A percentile compares a stretch with the other conserved stretches of the same genome.
phyloP scores from a whole-genome alignment of 2,329 filamentous ascomycete genomes.

The Fusarium poae region DNA sequence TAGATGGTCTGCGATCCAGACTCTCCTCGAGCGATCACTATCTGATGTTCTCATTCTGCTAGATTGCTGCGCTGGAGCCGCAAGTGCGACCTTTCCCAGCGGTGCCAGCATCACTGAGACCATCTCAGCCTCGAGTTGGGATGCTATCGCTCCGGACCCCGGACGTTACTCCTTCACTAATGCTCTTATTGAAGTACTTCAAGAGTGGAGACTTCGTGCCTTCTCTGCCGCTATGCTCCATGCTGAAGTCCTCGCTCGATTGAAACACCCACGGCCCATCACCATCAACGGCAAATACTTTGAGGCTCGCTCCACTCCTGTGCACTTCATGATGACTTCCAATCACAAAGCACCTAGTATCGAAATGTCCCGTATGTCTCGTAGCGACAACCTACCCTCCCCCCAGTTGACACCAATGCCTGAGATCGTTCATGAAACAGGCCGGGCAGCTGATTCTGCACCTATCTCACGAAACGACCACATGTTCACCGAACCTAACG shows the following conservation, averaged over 20 bases:
- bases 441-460: conserved; percentile 47
- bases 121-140: conserved; percentile 73
- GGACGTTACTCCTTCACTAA: conserved; percentile 72
- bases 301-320: conserved; percentile 69
- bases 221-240: conserved; percentile 73
- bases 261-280: conserved; percentile 71
- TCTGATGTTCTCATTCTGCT: conserved; percentile 70
- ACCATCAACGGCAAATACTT: conserved; percentile 69
- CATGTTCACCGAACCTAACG: conserved; percentile 61
- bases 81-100: conserved; percentile 69
- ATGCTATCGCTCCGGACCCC: conserved; percentile 70
- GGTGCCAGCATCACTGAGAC: conserved; percentile 72
- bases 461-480: conserved; percentile 45
- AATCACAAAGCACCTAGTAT: conserved; percentile 71
- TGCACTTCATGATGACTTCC: conserved; percentile 74
- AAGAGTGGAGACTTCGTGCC: conserved; percentile 66
- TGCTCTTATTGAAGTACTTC: conserved; percentile 69
- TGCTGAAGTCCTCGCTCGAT: conserved; percentile 69
- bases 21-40: conserved; percentile 67
- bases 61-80: conserved; percentile 71
- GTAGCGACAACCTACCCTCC: conserved; percentile 46
- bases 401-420: conserved; percentile 40
- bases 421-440: conserved; percentile 39
- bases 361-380: conserved; percentile 60
- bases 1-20: conserved; percentile 72